Evolutionary conservation across 73 alveolate genomes (phyloP).

Genomic region (Tetrahymena elliotti): DNA sequence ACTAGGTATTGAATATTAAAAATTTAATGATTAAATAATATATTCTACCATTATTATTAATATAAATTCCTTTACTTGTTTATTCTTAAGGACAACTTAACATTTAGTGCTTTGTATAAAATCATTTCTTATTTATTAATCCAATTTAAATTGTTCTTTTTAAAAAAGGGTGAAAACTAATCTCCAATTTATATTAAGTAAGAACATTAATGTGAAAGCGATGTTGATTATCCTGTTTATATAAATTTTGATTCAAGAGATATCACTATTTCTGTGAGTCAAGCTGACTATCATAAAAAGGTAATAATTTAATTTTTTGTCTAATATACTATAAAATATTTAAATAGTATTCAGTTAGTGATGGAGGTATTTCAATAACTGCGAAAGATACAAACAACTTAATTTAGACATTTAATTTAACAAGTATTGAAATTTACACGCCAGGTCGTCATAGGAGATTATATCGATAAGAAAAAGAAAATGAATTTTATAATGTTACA

Average conservation of each 20-base stretch:
- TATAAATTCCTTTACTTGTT: neutral
- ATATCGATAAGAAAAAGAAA: neutral
- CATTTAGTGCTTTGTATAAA: neutral
- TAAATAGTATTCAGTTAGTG: neutral
- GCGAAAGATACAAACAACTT: neutral
- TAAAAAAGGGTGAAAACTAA: neutral
- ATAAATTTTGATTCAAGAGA: neutral
- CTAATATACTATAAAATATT: neutral
- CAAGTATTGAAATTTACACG: neutral
- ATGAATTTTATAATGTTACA: neutral
- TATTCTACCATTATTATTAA: neutral
- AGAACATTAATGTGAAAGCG: neutral
- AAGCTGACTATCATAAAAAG: neutral
- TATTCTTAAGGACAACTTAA: neutral
- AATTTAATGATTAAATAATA: neutral
- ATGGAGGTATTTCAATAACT: neutral
- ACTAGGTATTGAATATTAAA: too few relatives aligned
- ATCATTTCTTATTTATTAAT: neutral
- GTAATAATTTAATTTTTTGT: neutral
- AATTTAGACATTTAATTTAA: neutral
- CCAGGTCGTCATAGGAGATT: neutral
- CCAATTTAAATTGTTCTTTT: neutral
- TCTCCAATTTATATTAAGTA: neutral
- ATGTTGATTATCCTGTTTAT: neutral
- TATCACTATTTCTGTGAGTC: neutral